Base-by-base conservation (phyloP, 495 filamentous ascomycete genomes). In the Symbiotaphrina buchneri region DNA sequence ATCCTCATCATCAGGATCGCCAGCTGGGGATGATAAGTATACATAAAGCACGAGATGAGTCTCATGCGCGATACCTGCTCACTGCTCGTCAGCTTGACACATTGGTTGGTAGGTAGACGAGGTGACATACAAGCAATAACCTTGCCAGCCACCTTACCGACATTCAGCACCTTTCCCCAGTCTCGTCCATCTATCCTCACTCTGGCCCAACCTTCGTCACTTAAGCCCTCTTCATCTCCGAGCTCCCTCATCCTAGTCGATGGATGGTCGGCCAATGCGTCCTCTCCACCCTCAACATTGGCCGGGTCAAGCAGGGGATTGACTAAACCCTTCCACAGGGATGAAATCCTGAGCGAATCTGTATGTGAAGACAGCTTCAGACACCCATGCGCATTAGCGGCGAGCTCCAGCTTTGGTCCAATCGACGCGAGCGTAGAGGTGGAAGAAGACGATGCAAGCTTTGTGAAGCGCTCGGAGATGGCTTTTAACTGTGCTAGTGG, bases 391-490 rank as follows among this genome's bases (percentile, higher is more conserved):
- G 85, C 83, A 46, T 91, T 94, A 7, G 83, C 90, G 20, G 66
- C 68, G 16, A 95, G 47, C 39, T 83, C 74, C 5, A 95, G 53
- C 40, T 77, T 76, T 0, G 79, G 74, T 4, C 45, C 43, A 10
- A 45, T 42, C 0, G 48, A 34, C 19, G 33, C 43, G 26, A 28
- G 43, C 33, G 21, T 10, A 38, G 14, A 30, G 5, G 63, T 45
- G 2, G 55, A 54, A 10, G 50, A 35, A 27, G 59, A 58, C 31
- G 11, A 49, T 6, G 68, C 70, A 0, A 94, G 63, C 39, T 78
- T 84, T 26, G 80, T 94, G 54, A 93, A 92, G 24, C 87, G 74
- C 48, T 97, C 87, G 4, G 75, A 82, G 36, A 95, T 85, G 33
- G 69, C 69, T 40, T 94, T 93, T 31, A 97, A 53, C 39, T 90